Base-by-base conservation (phyloP, 805 yeast genomes). In the Cyberlindnera euphorbiiphila region DNA sequence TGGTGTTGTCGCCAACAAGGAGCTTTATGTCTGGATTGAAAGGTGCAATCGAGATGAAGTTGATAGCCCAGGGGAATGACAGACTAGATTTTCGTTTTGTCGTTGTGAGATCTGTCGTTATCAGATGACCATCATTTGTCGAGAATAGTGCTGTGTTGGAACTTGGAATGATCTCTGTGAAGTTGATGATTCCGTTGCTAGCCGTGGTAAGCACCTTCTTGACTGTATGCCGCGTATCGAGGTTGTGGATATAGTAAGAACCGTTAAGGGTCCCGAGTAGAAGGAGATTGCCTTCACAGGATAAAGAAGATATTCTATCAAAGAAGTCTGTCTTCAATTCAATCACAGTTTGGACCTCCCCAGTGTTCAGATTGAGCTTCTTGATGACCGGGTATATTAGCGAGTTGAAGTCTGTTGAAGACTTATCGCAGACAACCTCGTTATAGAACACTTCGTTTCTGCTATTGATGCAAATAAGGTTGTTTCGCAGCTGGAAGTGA, bases 191-290 rank as follows among this genome's bases (percentile, higher is more conserved):
- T 2, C 78, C 79, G 47, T 73, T 72, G 12, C 55, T 25, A 34
- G 66, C 66, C 11, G 53, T 49, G 1, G 79, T 68, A 16, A 77
- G 43, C 18, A 57, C 53, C 37, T 56, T 62, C 46, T 66, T 72
- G 14, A 62, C 64, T 2, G 60, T 36, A 9, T 45, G 27, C 5
- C 39, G 43, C 0, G 59, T 58, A 4, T 49, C 37, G 2, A 68
- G 59, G 32, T 65, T 61, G 41, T 67, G 61, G 25, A 68, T 52
- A 4, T 71, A 46, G 39, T 66, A 62, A 11, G 75, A 71, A 2
- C 83, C 83, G 33, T 67, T 69, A 38, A 74, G 68, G 0, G 81
- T 73, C 2, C 83, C 83, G 9, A 74, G 68, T 9, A 66, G 71
- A 14, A 76, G 53, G 17, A 62, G 52, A 6, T 60, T 60, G 13